Evolutionary conservation across 371 early-diverging fungal genomes (phyloP).

Genomic region (Amoeboaphelidium protococcarum): DNA sequence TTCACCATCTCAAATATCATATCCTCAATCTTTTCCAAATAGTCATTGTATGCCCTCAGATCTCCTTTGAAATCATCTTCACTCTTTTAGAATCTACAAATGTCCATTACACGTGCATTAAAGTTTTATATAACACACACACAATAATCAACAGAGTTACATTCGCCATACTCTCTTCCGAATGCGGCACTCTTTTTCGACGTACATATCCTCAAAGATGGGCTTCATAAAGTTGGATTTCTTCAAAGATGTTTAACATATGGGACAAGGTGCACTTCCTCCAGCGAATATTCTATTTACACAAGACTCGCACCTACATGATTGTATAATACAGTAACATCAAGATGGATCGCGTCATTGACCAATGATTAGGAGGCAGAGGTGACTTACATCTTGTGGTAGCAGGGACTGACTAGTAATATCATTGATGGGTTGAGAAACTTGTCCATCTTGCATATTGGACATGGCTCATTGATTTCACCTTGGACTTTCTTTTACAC

Average conservation of each 20-base stretch:
- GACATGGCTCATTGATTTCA: conserved; percentile 54
- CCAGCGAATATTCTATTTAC: conserved; percentile 51
- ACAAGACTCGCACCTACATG: conserved; percentile 59
- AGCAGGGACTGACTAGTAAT: conserved; percentile 84
- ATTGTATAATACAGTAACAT: neutral
- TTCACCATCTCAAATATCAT: conserved; percentile 62
- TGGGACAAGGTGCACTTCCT: conserved; percentile 79
- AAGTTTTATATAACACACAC: neutral
- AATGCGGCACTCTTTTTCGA: conserved; percentile 82
- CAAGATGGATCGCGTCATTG: neutral
- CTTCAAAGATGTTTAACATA: conserved; percentile 49
- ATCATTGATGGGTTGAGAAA: conserved; percentile 79
- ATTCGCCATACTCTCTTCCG: conserved; percentile 46
- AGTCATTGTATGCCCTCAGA: conserved; percentile 53
- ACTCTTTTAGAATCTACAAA: conserved; percentile 52
- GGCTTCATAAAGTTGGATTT: conserved; percentile 60
- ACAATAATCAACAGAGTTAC: conserved; percentile 15
- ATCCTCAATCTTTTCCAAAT: conserved; percentile 70
- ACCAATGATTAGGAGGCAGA: neutral
- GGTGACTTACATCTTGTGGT: conserved; percentile 67
- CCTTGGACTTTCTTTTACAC: neutral
- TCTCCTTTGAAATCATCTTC: conserved; percentile 53
- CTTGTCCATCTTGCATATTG: conserved; percentile 78
- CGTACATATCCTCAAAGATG: conserved; percentile 72
- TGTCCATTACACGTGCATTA: neutral